Evolutionary conservation across 495 filamentous ascomycete species (phyloP).

Genomic region (Penicillium longicatenatum): DNA sequence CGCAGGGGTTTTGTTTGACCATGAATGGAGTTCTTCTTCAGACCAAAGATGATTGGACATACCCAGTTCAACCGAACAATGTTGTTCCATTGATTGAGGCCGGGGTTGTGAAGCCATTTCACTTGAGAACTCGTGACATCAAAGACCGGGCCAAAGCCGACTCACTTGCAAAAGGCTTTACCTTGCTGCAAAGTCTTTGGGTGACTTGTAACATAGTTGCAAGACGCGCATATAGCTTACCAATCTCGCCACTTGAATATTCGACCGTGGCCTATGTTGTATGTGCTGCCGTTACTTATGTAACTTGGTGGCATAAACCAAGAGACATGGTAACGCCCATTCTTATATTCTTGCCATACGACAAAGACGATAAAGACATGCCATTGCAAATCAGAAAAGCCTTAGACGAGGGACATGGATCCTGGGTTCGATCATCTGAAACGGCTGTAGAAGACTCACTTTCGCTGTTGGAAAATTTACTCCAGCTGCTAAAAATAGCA

Average conservation of each 20-base stretch:
- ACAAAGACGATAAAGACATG: conserved; percentile 6
- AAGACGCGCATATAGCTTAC: conserved; percentile 11
- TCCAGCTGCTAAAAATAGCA: not conserved
- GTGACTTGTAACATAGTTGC: conserved; percentile 11
- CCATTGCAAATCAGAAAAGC: not conserved
- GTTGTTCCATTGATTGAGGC: conserved; percentile 12
- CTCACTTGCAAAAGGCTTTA: conserved; percentile 18
- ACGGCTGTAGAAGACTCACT: not conserved
- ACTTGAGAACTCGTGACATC: conserved; percentile 13
- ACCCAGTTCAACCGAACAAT: conserved; percentile 8
- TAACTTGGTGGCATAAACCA: conserved; percentile 17
- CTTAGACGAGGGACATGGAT: not conserved
- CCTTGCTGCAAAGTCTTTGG: conserved; percentile 14
- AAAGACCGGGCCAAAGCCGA: conserved; percentile 18
- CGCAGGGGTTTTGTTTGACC: conserved; percentile 12
- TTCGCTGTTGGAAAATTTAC: not conserved
- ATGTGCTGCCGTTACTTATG: conserved; percentile 3
- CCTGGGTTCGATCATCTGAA: not conserved
- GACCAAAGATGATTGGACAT: conserved; percentile 14
- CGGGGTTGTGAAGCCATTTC: conserved; percentile 6
- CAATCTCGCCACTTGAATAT: conserved; percentile 5
- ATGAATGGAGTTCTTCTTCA: conserved; percentile 11
- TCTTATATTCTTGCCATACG: conserved; percentile 5
- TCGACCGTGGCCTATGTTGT: conserved; percentile 4
- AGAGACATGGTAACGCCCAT: conserved; percentile 18